Evolutionary conservation across 1,284 basidiomycete species (phyloP).

Genomic region (Boletus mariae): DNA sequence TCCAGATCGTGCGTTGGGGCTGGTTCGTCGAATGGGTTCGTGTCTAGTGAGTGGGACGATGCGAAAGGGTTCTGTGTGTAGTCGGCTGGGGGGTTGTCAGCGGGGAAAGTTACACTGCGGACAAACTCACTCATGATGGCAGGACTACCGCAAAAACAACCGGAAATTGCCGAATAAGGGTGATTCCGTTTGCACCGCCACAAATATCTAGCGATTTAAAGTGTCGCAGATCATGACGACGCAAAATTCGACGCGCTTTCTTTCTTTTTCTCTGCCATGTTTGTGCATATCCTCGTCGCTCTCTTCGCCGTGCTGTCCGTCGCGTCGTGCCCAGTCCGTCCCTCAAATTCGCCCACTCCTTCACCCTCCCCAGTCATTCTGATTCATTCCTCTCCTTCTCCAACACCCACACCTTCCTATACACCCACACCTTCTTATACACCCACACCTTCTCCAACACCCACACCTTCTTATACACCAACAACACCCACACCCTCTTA

Average conservation of each 20-base stretch:
- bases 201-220: neutral
- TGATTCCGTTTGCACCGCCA: neutral
- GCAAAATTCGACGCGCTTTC: neutral
- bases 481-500: neutral
- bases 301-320: constrained; percentile 48
- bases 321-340: constrained; percentile 28
- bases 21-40: constrained; percentile 83
- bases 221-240: neutral
- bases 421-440: neutral
- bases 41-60: constrained; percentile 77
- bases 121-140: constrained; percentile 26
- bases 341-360: constrained; percentile 15
- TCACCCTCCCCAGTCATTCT: neutral
- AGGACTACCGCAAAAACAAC: neutral
- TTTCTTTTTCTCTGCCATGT: constrained; percentile 32
- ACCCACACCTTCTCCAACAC: neutral
- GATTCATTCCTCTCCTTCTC: neutral
- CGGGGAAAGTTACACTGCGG: neutral
- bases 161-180: constrained; percentile 14
- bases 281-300: constrained; percentile 43
- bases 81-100: constrained; percentile 32
- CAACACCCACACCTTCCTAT: neutral
- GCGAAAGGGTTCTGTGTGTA: constrained; percentile 73
- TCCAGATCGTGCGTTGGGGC: constrained; percentile 42
- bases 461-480: neutral